Evolutionary conservation across 371 early-diverging fungal species (phyloP).

Genomic region (Circinella minor): DNA sequence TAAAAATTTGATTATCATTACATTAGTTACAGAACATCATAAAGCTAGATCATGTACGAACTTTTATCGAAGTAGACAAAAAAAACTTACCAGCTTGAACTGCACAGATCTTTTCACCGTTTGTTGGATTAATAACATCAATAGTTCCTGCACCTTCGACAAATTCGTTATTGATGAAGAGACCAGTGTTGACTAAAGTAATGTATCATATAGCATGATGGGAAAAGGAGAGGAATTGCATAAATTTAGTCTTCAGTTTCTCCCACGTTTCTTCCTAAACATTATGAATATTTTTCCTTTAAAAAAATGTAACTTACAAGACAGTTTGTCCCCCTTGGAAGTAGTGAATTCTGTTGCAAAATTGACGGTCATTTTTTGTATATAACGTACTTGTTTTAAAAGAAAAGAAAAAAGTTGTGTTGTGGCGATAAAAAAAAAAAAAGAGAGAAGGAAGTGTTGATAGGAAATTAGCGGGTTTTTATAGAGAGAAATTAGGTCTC

Average conservation of each 20-base stretch:
- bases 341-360: conserved; percentile 33
- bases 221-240: conserved; percentile 1
- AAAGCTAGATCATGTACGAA: too few species aligned
- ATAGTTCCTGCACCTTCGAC: conserved; percentile 47
- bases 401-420: conserved; percentile 7
- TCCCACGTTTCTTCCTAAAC: not conserved
- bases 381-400: not conserved
- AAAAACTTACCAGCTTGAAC: conserved; percentile 7
- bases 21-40: too few species aligned
- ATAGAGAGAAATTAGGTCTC: not conserved
- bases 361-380: conserved; percentile 21
- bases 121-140: conserved; percentile 56
- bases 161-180: conserved; percentile 61
- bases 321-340: conserved; percentile 40
- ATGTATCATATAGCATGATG: not conserved
- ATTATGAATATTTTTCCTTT: too few species aligned
- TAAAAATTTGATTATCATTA: not conserved
- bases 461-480: conserved; percentile 9
- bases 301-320: conserved; percentile 31
- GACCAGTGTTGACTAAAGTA: conserved; percentile 50
- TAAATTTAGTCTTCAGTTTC: not conserved
- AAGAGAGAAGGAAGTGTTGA: not conserved
- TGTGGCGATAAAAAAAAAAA: conserved; percentile 6
- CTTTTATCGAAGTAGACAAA: not conserved
- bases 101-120: conserved; percentile 20